Percentiles rank a stretch among this genome's conserved stretches.
Conservation (phyloP, 2,329 filamentous ascomycete species). For the Aspergillus sp. region DNA sequence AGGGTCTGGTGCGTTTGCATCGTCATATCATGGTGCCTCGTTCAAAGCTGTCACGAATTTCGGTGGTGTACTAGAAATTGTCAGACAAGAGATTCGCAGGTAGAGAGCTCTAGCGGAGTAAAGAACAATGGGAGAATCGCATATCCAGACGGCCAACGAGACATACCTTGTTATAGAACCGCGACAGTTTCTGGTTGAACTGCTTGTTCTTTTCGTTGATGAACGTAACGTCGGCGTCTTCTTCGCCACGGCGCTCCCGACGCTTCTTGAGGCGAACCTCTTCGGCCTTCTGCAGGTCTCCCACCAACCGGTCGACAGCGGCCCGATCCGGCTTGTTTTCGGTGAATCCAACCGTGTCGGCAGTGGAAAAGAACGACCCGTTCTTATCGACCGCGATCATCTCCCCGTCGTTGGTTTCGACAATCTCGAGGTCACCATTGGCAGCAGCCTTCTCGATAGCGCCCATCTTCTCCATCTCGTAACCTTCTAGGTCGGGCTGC, state of each 20-base stretch:
- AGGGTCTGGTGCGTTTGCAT: conserved; percentile 10
- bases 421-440: conserved; percentile 77
- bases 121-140: no score
- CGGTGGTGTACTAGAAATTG: conserved; percentile 63
- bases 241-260: conserved; percentile 69
- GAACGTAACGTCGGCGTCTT: conserved; percentile 88
- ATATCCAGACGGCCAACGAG: background rate
- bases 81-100: no score
- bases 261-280: conserved; percentile 78
- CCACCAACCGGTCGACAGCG: conserved; percentile 77
- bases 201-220: conserved; percentile 99
- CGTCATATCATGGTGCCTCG: conserved; percentile 83
- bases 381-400: conserved; percentile 88
- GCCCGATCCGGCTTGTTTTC: conserved; percentile 81
- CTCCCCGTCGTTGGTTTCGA: conserved; percentile 92
- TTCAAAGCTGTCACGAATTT: conserved; percentile 96
- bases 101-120: no score
- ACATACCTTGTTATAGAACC: conserved; percentile 84
- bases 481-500: conserved; percentile 68
- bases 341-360: conserved; percentile 69
- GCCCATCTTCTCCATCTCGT: conserved; percentile 75
- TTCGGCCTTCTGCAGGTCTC: conserved; percentile 79
- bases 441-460: conserved; percentile 78
- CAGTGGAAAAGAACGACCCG: conserved; percentile 82
- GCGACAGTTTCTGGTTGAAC: conserved; percentile 92